These are phyloP conservation scores for Beauveria sp. DNA, from an alignment of 2,329 filamentous ascomycete species.

Conservation along the genomic window DNA sequence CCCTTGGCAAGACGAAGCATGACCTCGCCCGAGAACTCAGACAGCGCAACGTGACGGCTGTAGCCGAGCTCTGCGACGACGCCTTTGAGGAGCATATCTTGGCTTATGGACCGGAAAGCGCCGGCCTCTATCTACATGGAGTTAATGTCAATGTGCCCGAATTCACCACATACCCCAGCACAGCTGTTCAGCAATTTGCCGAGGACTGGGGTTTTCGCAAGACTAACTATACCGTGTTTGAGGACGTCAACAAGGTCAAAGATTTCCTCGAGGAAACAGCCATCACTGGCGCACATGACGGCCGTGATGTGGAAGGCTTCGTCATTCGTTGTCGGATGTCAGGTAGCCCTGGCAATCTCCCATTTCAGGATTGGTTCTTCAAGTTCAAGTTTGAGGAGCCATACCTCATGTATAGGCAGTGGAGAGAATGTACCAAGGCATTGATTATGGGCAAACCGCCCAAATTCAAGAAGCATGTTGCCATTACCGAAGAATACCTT, in stretches of 20 bases:
- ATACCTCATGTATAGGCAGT: constrained; percentile 97
- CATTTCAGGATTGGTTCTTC: constrained; percentile 96
- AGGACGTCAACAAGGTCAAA: constrained; percentile 67
- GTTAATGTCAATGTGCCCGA: constrained; percentile 92
- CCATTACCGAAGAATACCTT: constrained; percentile 88
- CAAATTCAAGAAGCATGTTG: constrained; percentile 75
- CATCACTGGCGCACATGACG: constrained; percentile 82
- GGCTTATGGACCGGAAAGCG: constrained; percentile 71
- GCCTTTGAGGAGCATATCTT: constrained; percentile 95
- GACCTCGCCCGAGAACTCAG: constrained; percentile 73
- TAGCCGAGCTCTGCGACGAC: constrained; percentile 94
- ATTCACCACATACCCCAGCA: constrained; percentile 79
- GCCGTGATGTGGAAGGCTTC: constrained; percentile 92
- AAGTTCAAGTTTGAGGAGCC: constrained; percentile 99
- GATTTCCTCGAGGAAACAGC: constrained; percentile 76
- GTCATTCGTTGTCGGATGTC: constrained; percentile 81
- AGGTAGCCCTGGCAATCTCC: constrained; percentile 37
- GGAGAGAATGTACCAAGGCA: constrained; percentile 92
- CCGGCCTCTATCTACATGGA: constrained; percentile 90
- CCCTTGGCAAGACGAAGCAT: constrained; percentile 67
- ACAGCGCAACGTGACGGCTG: constrained; percentile 80
- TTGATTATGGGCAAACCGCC: constrained; percentile 70
- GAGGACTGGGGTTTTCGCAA: constrained; percentile 91
- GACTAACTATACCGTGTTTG: constrained; percentile 69
- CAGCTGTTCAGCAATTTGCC: constrained; percentile 82